Base-by-base conservation (phyloP, 805 yeast species). In the Metschnikowia lochheadii region DNA sequence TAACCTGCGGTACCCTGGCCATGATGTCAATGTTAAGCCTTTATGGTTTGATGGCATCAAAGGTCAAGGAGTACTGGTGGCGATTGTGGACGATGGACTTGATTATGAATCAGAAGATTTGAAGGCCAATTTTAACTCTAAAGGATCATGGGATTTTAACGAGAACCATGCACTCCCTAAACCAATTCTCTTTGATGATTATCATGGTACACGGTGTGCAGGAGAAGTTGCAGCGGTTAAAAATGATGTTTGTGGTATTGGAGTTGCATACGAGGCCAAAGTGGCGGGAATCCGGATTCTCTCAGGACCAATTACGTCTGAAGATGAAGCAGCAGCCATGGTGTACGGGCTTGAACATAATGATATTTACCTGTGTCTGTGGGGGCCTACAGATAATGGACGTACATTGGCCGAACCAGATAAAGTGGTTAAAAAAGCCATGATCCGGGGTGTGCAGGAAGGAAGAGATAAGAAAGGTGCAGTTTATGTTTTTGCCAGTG, bases 381-480 rank as follows among this genome's bases (percentile, higher is more conserved):
- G 99, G 99, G 99, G 99, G 6, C 99, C 99, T 2, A 80, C 89
- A 2, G 99, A 94, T 66, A 88, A 92, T 65, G 99, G 99, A 0
- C 76, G 67, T 50, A 80, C 96, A 1, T 81, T 94, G 77, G 90
- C 88, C 47, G 94, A 82, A 3, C 99, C 99, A 0, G 87, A 88
- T 21, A 65, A 72, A 33, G 61, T 92, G 29, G 96, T 92, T 6
- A 79, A 81, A 60, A 82, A 87, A 53, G 95, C 98, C 1, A 78
- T 94, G 66, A 64, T 87, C n/a, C 86, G 83, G 61, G 97, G 97
- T 48, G 78, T 89, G 14, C 82, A 79, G 55, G 84, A 87, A 26
- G 99, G 99, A 18, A 76, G 99, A 56, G 65, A 76, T 8, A 80
- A 83, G 3, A 85, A 85, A 63, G 99, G 99, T 29, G 82, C 96